A percentile compares a stretch with the other conserved stretches of the same genome.
Conservation (phyloP, 108 stramenopile genomes). For the Stephanodiscus minutulus region DNA sequence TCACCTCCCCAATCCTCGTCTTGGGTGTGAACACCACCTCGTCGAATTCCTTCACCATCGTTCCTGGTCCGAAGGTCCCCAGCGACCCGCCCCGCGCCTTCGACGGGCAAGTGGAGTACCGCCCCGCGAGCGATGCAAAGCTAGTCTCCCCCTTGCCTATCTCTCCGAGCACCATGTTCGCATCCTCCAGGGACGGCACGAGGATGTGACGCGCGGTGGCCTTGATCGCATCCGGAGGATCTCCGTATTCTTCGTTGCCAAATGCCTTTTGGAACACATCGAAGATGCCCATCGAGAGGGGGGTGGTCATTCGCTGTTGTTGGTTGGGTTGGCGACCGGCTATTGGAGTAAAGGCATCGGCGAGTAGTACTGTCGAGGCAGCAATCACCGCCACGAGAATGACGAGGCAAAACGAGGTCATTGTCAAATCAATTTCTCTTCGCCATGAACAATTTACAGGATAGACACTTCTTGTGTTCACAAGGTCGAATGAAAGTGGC, state of each 20-base stretch:
- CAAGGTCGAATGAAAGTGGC: too few relatives aligned
- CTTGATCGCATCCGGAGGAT: slow-evolving; percentile 73
- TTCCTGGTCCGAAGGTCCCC: slow-evolving; percentile 75
- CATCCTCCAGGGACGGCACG: slow-evolving; percentile 58
- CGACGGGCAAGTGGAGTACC: slow-evolving; percentile 77
- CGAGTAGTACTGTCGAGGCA: neutral
- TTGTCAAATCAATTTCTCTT: neutral
- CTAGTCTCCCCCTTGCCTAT: slow-evolving; percentile 48
- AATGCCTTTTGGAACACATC: slow-evolving; percentile 62
- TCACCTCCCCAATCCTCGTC: slow-evolving; percentile 54
- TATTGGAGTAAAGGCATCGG: slow-evolving; percentile 21
- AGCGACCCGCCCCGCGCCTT: slow-evolving; percentile 63
- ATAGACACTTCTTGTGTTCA: neutral
- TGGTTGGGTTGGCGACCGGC: neutral
- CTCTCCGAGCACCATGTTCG: slow-evolving; percentile 54
- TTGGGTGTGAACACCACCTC: slow-evolving; percentile 71
- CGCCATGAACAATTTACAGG: neutral
- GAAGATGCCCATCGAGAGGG: slow-evolving; percentile 62
- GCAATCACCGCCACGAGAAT: slow-evolving; percentile 13
- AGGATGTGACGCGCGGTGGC: slow-evolving; percentile 83
- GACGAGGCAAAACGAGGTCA: slow-evolving; percentile 7
- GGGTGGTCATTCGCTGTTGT: neutral
- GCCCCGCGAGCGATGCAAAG: slow-evolving; percentile 53
- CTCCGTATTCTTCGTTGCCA: slow-evolving; percentile 62
- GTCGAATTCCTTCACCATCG: slow-evolving; percentile 84